Evolutionary conservation across 2,329 filamentous ascomycete species (phyloP).

Genomic region (Falciphora oryzae): DNA sequence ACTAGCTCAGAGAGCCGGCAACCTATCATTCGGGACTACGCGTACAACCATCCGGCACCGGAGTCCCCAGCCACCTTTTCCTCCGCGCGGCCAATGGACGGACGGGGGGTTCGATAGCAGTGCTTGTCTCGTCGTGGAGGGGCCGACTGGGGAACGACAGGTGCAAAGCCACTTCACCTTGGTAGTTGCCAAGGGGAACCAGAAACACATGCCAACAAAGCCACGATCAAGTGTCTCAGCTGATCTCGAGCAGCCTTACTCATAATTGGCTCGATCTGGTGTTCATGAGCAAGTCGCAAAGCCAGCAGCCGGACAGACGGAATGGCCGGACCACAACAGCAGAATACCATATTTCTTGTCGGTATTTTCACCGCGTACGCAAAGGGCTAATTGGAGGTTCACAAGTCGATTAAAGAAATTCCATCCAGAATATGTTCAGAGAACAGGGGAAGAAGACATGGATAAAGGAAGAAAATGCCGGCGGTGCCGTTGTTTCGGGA

Average conservation of each 20-base stretch:
- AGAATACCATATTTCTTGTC: too few species aligned
- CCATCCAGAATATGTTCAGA: too few species aligned
- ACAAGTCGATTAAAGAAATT: too few species aligned
- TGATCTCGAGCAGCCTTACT: neutral
- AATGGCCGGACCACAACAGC: too few species aligned
- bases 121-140: neutral
- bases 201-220: neutral
- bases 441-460: neutral
- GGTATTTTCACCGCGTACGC: too few species aligned
- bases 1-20: neutral
- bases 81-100: neutral
- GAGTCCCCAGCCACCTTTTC: neutral
- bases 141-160: too few species aligned
- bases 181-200: neutral
- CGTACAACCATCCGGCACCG: neutral
- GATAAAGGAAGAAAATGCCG: neutral
- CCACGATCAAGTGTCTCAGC: neutral
- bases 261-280: neutral
- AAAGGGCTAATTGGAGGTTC: too few species aligned
- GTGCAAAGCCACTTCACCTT: too few species aligned
- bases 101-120: neutral
- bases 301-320: too few species aligned
- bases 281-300: neutral
- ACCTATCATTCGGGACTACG: neutral
- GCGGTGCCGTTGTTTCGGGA: neutral